Percentiles rank a stretch among this genome's conserved stretches.
These are phyloP conservation scores for Spinellus fusiger DNA, from an alignment of 192 early-diverging fungal species.

Conservation along the genomic window DNA sequence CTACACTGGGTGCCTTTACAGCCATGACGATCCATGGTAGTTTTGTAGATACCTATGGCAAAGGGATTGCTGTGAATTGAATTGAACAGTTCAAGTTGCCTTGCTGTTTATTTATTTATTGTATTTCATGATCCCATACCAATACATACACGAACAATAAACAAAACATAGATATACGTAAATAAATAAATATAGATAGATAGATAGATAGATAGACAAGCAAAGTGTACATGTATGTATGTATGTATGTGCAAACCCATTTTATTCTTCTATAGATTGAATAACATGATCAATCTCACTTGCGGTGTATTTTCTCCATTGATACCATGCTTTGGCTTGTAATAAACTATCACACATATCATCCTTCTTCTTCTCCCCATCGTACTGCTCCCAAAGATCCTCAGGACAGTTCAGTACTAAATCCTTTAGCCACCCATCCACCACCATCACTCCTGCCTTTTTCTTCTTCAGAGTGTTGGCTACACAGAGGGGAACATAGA, in stretches of 20 bases:
- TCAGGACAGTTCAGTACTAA: slow-evolving; percentile 8
- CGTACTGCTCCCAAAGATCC: slow-evolving; percentile 19
- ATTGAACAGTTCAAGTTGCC: too few relatives aligned
- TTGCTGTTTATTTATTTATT: too few relatives aligned
- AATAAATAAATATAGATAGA: too few relatives aligned
- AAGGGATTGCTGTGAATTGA: slow-evolving; percentile 9
- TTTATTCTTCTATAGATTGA: not conserved
- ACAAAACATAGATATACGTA: too few relatives aligned
- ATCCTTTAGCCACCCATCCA: slow-evolving; percentile 22
- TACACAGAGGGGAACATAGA: too few relatives aligned
- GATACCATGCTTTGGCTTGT: slow-evolving; percentile 43
- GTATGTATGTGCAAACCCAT: too few relatives aligned
- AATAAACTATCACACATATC: slow-evolving; percentile 44
- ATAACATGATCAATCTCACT: not conserved
- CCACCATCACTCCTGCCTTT: slow-evolving; percentile 7
- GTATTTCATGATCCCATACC: too few relatives aligned
- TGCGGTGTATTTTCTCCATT: slow-evolving; percentile 32
- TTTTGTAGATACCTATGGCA: slow-evolving; percentile 12
- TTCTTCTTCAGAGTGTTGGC: too few relatives aligned
- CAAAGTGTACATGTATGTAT: too few relatives aligned
- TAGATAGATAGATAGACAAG: too few relatives aligned
- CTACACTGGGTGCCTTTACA: not conserved
- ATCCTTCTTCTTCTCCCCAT: slow-evolving; percentile 36
- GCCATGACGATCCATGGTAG: slow-evolving; percentile 18
- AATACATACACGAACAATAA: too few relatives aligned